Evolutionary conservation across 768 basidiomycete species (phyloP).

Genomic region (Favolaschia claudopus): DNA sequence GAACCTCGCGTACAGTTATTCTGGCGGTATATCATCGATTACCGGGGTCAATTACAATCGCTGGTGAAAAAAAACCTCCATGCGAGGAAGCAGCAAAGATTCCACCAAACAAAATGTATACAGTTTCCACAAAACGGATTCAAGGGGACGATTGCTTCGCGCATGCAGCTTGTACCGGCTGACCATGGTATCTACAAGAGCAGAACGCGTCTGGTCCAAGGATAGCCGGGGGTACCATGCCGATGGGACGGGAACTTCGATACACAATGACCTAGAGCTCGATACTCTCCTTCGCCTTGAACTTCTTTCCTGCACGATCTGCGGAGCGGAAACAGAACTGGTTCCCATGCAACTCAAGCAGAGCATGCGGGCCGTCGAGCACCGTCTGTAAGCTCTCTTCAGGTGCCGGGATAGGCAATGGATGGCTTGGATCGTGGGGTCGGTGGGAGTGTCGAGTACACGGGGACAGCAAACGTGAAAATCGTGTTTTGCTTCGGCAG

Average conservation of each 20-base stretch:
- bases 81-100: too few relatives aligned
- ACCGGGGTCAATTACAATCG: too few relatives aligned
- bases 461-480: slow-evolving; percentile 78
- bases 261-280: slow-evolving; percentile 56
- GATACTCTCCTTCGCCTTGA: slow-evolving; percentile 86
- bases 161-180: too few relatives aligned
- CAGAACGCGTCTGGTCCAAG: too few relatives aligned
- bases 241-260: not conserved
- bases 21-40: too few relatives aligned
- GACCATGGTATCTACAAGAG: too few relatives aligned
- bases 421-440: slow-evolving; percentile 36
- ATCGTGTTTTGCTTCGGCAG: slow-evolving; percentile 79
- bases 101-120: too few relatives aligned
- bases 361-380: slow-evolving; percentile 66
- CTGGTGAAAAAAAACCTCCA: too few relatives aligned
- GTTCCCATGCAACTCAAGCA: slow-evolving; percentile 85
- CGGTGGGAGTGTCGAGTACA: slow-evolving; percentile 62
- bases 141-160: too few relatives aligned
- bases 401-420: slow-evolving; percentile 34
- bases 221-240: too few relatives aligned
- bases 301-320: slow-evolving; percentile 83
- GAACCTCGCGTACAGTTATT: too few relatives aligned
- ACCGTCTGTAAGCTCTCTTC: slow-evolving; percentile 51
- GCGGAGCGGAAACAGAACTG: slow-evolving; percentile 85
- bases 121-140: too few relatives aligned